Evolutionary conservation across 1,139 yeast species (phyloP).

Genomic region (Geotrichum australiense): DNA sequence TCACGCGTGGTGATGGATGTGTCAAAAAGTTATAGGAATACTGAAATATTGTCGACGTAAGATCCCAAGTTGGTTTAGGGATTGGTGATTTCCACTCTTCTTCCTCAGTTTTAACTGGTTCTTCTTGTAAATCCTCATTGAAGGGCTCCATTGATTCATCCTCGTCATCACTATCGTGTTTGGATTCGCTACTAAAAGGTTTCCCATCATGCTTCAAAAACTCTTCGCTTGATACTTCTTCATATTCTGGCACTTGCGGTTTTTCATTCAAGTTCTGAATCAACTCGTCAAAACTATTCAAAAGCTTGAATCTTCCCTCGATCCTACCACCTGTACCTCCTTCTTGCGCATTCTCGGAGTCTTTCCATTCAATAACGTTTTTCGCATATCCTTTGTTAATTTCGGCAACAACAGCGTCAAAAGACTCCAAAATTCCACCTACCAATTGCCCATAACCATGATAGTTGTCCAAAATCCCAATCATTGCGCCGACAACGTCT

Average conservation of each 20-base stretch:
- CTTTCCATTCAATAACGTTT: conserved; percentile 14
- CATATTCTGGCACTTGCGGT: conserved; percentile 17
- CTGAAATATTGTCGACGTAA: conserved; percentile 53
- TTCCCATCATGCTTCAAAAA: conserved; percentile 29
- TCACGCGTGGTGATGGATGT: conserved; percentile 55
- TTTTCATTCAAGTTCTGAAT: conserved; percentile 19
- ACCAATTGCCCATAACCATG: conserved; percentile 73
- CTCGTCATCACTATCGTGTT: conserved; percentile 26
- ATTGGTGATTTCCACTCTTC: conserved; percentile 57
- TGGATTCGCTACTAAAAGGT: conserved; percentile 20
- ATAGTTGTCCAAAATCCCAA: conserved; percentile 70
- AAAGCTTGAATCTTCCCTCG: conserved; percentile 12
- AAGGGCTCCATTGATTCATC: no score
- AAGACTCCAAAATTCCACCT: conserved; percentile 67
- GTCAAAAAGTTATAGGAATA: conserved; percentile 68
- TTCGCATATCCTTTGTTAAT: conserved; percentile 36
- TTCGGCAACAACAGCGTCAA: conserved; percentile 56
- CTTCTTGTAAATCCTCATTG: conserved; percentile 23
- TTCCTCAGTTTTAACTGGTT: conserved; percentile 30
- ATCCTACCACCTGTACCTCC: no score
- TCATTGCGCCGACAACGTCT: conserved; percentile 68
- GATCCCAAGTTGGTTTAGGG: conserved; percentile 50
- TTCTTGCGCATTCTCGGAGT: conserved; percentile 8
- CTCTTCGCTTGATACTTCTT: conserved; percentile 33
- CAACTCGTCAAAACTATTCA: conserved; percentile 22